Evolutionary conservation across 1,139 yeast species (phyloP), one percentile per base, ranked within the genome.

Genomic region (Candida smagusa): DNA sequence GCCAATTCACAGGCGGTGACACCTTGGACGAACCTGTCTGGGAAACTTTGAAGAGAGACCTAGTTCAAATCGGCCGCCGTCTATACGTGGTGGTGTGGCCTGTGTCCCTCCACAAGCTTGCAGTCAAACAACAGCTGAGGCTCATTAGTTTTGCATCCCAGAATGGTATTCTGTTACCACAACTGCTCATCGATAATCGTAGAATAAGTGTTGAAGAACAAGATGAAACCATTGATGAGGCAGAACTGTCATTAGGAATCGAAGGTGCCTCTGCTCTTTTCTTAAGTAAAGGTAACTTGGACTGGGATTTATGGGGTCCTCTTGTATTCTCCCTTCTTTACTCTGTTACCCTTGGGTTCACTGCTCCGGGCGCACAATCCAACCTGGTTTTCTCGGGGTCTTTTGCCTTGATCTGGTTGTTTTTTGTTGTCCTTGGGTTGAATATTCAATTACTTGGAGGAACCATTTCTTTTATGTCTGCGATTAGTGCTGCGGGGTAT

Each of bases 281-380:
- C 21, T 52, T 52, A 12, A 53, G 46, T 31, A 48, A 53, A 32
- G 64, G 64, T 43, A 71, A 63, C 44, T 63, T 77, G 36, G 92
- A 84, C 38, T 86, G 95, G 95, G 95, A 86, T 59, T 63, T 86
- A 36, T 87, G 95, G 95, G 96, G 96, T 0, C 96, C 96, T 2
- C 65, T 87, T 42, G 73, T 86, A 22, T 84, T 87, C 52, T 80
- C 87, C 12, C 65, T 87, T 35, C 59, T 71, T 12, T 81, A 82
- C 45, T 68, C 89, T 6, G 76, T 86, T 32, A 65, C 73, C 4
- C 61, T 77, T 38, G 78, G 81, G 2, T 49, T 68, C 31, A 53
- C 72, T 3, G 49, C 72, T 57, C 11, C 30, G 2, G 49, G 50
- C 3, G 40, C 48, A 19, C 72, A 68, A 43, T 60, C 68, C 22